These are phyloP conservation scores for Sporothrix euskadiensis DNA, from an alignment of 2,329 filamentous ascomycete species.

Conservation along the genomic window DNA sequence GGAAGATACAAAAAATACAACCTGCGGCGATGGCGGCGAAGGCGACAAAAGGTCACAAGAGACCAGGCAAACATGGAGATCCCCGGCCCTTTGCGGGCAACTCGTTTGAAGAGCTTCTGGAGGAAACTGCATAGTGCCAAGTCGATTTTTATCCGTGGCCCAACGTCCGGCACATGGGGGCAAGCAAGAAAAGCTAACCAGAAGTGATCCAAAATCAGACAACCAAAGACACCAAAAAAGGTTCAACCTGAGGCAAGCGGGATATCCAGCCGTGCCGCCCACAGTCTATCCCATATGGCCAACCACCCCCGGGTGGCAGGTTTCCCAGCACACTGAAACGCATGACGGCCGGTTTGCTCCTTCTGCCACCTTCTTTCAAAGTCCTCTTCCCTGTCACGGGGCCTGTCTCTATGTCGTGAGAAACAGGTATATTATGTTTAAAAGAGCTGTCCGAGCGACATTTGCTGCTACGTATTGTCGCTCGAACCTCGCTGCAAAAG, in stretches of 20 bases:
- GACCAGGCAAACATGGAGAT: neutral
- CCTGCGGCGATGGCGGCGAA: neutral
- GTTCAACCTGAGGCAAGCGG: constrained; percentile 7
- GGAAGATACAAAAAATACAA: neutral
- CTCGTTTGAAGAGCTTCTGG: neutral
- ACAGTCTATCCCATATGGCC: neutral
- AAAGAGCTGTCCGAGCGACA: neutral
- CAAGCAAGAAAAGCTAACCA: neutral
- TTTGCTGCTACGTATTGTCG: neutral
- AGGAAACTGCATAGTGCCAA: neutral
- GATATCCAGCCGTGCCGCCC: constrained; percentile 13
- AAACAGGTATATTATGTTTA: neutral
- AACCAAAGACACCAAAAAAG: neutral
- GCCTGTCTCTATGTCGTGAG: neutral
- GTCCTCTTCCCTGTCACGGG: neutral
- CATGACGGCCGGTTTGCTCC: constrained; percentile 5
- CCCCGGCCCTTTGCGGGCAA: neutral
- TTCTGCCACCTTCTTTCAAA: neutral
- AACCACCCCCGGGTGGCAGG: neutral
- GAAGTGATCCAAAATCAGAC: neutral
- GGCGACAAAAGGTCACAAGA: neutral
- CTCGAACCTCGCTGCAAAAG: neutral
- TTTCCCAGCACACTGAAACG: constrained; percentile 17
- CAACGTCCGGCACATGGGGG: neutral
- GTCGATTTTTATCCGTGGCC: neutral